Evolutionary conservation across 176 grass and related monocot species (phyloP), one percentile per base, ranked within the genome.

Genomic region (Oropetium thomaeum): DNA sequence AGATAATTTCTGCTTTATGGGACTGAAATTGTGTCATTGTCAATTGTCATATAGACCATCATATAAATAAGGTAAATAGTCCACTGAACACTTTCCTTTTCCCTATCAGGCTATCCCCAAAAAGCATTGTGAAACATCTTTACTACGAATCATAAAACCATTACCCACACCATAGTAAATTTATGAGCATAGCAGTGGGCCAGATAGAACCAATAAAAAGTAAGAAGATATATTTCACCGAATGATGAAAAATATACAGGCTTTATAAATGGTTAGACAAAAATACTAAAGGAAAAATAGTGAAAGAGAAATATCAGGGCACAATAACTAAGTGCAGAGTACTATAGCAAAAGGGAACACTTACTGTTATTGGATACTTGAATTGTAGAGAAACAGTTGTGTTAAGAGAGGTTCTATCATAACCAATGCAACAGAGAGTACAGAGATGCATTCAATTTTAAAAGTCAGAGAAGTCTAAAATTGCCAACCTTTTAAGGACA

Each of bases 1-100:
- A 39, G 68, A 19, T 52, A 22, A 1, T 72, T 72, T 53, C 16
- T 51, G 55, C 35, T 71, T 71, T 72, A 40, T 41, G n/a, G 67
- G 40, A 40, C 32, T 63, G 22, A 31, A 16, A 43, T 14, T 53
- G 14, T 25, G 15, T 40, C 54, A 27, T 31, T 52, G n/a, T n/a
- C n/a, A n/a, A n/a, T n/a, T n/a, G 14, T 69, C 63, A 49, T 27
- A 51, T 42, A 9, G 1, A 62, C 5, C 12, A 52, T 28, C 58
- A 51, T 42, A 68, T 61, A 23, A 27, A 54, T 10, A 30, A 19
- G 35, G 41, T 30, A 12, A 32, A 38, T 31, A 2, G 30, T 19
- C 28, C 20, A 53, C 16, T 55, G 22, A 55, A 10, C 47, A 38
- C 10, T 67, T 54, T 39, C 23, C 0, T 13, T 67, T 78, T 41